Evolutionary conservation across 2,329 filamentous ascomycete species (phyloP), one percentile per base, ranked within the genome.

Genomic region (Aplosporella prunicola): DNA sequence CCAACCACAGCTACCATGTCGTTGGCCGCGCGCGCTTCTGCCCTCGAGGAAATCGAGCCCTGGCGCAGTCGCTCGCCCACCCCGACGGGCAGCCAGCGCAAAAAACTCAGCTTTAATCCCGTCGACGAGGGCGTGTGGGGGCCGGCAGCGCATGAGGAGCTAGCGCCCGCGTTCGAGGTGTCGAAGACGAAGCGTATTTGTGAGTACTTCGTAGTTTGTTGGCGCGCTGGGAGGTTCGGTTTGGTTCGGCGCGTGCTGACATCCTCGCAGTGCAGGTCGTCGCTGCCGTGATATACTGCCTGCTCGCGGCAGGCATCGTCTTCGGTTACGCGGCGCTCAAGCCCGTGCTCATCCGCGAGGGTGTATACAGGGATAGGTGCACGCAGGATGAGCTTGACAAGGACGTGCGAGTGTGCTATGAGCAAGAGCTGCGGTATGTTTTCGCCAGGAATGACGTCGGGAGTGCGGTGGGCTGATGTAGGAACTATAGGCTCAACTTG

Each of bases 401-500:
- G 9, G 42, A 46, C 28, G 48, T 60, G 34, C 50, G 57, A 39
- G 54, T 60, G 14, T 62, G 59, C 47, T 57, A 54, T 35, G 55
- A 58, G 24, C 59, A 62, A 40, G 59, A 61, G 42, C 39, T 62
- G 33, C 50, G 53, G n/a, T 35, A 24, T 20, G 41, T 17, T 17
- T 8, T n/a, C 9, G 10, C 18, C 7, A n/a, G 11, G 14, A 24
- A 10, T 4, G 14, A 8, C 9, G 15, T 22, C n/a, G 5, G 10
- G 9, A 25, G n/a, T 10, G 20, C 16, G n/a, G 9, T 23, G 7
- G n/a, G n/a, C 38, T 40, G 20, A 36, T 57, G 71, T 32, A 69
- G 74, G n/a, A n/a, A n/a, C n/a, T 74, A 47, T 35, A 69, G 68
- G 42, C 71, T 94, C 40, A 94, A 94, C 57, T 66, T 94, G 47